A percentile compares a stretch with the other conserved stretches of the same genome.
These are phyloP conservation scores for Dendrocalamus latiflorus DNA, from an alignment of 202 grass and related monocot species.

Conservation along the genomic window DNA sequence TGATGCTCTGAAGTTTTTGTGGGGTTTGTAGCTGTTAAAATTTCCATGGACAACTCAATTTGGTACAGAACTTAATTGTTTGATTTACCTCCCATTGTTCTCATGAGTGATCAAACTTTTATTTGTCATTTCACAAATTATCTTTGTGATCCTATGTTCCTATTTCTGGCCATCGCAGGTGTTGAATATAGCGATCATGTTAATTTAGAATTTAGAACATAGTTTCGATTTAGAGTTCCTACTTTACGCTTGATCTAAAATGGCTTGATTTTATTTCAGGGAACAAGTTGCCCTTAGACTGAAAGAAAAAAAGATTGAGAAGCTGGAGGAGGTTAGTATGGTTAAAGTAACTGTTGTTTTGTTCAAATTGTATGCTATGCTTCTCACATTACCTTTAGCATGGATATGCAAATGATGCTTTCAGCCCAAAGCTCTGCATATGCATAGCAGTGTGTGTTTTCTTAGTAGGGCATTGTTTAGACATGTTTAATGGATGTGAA, in stretches of 20 bases:
- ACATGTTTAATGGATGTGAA: neutral
- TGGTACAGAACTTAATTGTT: neutral
- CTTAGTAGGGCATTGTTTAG: neutral
- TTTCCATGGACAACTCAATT: neutral
- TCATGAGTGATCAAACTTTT: neutral
- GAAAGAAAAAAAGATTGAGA: slow-evolving; percentile 69
- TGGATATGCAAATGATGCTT: neutral
- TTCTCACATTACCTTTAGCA: neutral
- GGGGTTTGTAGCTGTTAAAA: neutral
- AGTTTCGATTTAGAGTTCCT: too few relatives aligned
- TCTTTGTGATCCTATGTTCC: neutral
- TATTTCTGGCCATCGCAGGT: neutral
- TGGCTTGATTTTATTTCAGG: slow-evolving; percentile 39
- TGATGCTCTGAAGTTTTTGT: neutral
- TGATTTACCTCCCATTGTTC: neutral
- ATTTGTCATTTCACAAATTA: neutral
- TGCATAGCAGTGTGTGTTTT: neutral
- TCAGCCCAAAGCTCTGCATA: neutral
- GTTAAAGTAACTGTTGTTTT: neutral
- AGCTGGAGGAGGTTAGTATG: slow-evolving; percentile 74
- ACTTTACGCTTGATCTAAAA: neutral
- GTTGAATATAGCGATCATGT: too few relatives aligned
- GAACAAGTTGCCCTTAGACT: slow-evolving; percentile 44
- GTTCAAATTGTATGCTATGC: neutral
- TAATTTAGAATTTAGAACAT: too few relatives aligned